Conservation (phyloP, 495 filamentous ascomycete species). For the Copromyces sp. region DNA sequence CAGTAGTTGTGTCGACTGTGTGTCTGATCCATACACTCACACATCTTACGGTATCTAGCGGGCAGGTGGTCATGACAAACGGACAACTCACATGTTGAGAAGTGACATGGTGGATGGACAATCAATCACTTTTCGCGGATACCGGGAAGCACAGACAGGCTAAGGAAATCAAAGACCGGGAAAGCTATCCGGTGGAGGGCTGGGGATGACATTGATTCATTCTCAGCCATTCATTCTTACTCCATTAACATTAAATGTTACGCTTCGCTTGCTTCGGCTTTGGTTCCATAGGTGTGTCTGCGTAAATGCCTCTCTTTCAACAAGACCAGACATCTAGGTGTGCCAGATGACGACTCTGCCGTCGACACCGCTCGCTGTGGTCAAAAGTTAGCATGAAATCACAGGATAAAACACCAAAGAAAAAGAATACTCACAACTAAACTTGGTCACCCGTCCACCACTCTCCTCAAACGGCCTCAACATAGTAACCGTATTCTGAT, state of each 20-base stretch:
- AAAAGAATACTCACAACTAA: slow-evolving; percentile 65
- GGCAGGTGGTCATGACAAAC: background rate
- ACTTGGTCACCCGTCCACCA: slow-evolving; percentile 57
- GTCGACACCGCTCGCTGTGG: slow-evolving; percentile 78
- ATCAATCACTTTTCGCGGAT: background rate
- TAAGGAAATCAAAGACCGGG: slow-evolving; percentile 1
- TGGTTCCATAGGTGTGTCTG: background rate
- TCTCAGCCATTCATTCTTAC: background rate
- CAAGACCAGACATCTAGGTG: slow-evolving; percentile 17
- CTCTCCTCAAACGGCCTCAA: slow-evolving; percentile 62
- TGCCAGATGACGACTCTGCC: slow-evolving; percentile 82
- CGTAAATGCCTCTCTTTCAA: slow-evolving; percentile 3
- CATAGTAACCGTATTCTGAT: slow-evolving; percentile 92
- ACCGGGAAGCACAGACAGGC: background rate
- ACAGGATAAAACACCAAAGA: background rate
- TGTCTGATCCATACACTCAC: background rate
- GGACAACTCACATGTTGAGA: background rate
- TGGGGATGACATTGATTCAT: background rate
- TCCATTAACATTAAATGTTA: background rate
- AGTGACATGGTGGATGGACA: background rate
- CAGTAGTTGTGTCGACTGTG: background rate
- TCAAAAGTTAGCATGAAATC: slow-evolving; percentile 29
- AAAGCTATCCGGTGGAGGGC: background rate
- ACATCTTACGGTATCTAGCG: background rate
- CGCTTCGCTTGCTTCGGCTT: background rate